phyloP scores from a whole-genome alignment of 1,284 basidiomycete species.

The Melampsora larici-populina region DNA sequence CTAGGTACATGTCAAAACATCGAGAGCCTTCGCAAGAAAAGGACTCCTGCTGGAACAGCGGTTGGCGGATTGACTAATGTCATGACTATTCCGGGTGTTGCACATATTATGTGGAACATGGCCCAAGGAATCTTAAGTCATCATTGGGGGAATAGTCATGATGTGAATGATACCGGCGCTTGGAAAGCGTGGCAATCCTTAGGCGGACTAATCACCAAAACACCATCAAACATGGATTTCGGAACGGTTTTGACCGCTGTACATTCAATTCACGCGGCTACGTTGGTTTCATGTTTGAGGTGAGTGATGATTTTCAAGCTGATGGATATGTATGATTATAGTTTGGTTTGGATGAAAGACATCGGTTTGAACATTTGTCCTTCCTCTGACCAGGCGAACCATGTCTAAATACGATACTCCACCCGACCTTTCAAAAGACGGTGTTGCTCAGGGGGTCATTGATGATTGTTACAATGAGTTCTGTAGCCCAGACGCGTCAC shows the following conservation, averaged over 20 bases:
- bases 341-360: not conserved
- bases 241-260: not conserved
- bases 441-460: not conserved
- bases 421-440: not conserved
- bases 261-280: slow-evolving; percentile 7
- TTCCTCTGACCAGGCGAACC: not conserved
- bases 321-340: too few relatives aligned
- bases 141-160: slow-evolving; percentile 8
- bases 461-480: slow-evolving; percentile 1
- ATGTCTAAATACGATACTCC: not conserved
- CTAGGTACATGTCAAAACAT: not conserved
- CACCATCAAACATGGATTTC: slow-evolving; percentile 5
- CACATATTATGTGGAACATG: slow-evolving; percentile 24
- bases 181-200: slow-evolving; percentile 6
- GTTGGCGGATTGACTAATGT: not conserved
- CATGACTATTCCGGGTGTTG: too few relatives aligned
- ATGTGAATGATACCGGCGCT: slow-evolving; percentile 1
- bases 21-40: not conserved
- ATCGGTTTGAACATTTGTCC: too few relatives aligned
- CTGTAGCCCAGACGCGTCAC: not conserved
- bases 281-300: slow-evolving; percentile 4
- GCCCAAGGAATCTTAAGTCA: not conserved
- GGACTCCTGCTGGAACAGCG: not conserved
- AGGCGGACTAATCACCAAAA: not conserved
- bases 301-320: not conserved